These are phyloP conservation scores for Elongisporangium senticosum DNA, from an alignment of 352 stramenopile species.

Conservation along the genomic window DNA sequence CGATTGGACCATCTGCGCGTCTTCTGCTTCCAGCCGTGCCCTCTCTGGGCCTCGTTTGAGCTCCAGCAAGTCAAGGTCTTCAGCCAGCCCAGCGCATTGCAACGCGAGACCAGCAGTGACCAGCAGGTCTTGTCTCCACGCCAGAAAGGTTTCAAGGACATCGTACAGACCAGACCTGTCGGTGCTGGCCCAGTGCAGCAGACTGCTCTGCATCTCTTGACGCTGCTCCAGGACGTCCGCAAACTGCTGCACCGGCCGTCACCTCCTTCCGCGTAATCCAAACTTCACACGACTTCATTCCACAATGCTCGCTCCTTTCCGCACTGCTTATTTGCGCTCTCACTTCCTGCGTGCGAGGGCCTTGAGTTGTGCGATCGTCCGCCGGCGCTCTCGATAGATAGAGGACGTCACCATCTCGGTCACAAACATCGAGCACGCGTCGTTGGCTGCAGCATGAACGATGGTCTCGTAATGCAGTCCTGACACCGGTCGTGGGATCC, in stretches of 20 bases:
- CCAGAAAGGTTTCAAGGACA: not conserved
- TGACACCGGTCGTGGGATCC: constrained; percentile 31
- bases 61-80: constrained; percentile 49
- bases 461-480: constrained; percentile 49
- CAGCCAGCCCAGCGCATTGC: not conserved
- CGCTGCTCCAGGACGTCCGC: not conserved
- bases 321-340: constrained; percentile 1
- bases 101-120: not conserved
- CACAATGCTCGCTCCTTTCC: not conserved
- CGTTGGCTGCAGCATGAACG: constrained; percentile 40
- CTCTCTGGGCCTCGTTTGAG: constrained; percentile 53
- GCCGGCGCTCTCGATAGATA: constrained; percentile 38
- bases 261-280: not conserved
- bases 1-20: constrained; percentile 37
- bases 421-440: constrained; percentile 50
- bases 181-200: not conserved
- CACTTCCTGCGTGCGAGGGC: constrained; percentile 16
- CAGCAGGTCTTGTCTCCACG: not conserved
- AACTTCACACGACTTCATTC: not conserved
- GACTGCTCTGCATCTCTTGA: not conserved
- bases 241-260: constrained; percentile 11
- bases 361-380: constrained; percentile 42
- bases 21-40: constrained; percentile 54
- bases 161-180: not conserved
- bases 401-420: constrained; percentile 31